Evolutionary conservation across 2,329 filamentous ascomycete genomes (phyloP).

Genomic region (Aureobasidium sp.): DNA sequence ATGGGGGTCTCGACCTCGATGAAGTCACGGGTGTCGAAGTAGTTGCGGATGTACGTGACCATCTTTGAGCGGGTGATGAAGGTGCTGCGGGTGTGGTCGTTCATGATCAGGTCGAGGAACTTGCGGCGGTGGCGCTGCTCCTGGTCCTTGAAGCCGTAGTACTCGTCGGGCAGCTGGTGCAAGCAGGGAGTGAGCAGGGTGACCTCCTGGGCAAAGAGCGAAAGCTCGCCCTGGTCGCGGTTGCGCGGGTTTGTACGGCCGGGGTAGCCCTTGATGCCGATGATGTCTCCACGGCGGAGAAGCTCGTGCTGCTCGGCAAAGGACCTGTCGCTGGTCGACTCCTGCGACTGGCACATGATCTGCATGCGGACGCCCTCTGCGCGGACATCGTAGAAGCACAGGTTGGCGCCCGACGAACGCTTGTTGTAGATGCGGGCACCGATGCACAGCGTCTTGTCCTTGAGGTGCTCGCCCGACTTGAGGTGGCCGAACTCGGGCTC

Average conservation of each 20-base stretch:
- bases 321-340: constrained; percentile 56
- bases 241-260: constrained; percentile 84
- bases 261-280: constrained; percentile 77
- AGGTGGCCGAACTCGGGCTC: constrained; percentile 67
- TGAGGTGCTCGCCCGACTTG: constrained; percentile 77
- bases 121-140: constrained; percentile 89
- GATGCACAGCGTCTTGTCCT: constrained; percentile 65
- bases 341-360: constrained; percentile 83
- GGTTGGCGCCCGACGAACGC: constrained; percentile 70
- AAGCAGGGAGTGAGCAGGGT: constrained; percentile 82
- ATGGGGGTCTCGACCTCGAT: constrained; percentile 94
- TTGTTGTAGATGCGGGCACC: constrained; percentile 86
- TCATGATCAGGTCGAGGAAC: constrained; percentile 95
- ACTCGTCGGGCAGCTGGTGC: constrained; percentile 82
- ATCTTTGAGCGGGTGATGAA: constrained; percentile 83
- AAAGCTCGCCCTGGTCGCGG: constrained; percentile 80
- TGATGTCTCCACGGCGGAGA: constrained; percentile 83
- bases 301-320: constrained; percentile 87
- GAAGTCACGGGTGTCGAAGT: constrained; percentile 76
- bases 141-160: constrained; percentile 90
- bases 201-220: constrained; percentile 83
- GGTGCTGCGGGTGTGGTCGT: constrained; percentile 73
- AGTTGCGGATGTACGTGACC: constrained; percentile 77
- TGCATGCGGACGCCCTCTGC: constrained; percentile 71
- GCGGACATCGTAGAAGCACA: constrained; percentile 84